These are phyloP conservation scores for Tricholomella constricta DNA, from an alignment of 768 basidiomycete species.

Conservation along the genomic window DNA sequence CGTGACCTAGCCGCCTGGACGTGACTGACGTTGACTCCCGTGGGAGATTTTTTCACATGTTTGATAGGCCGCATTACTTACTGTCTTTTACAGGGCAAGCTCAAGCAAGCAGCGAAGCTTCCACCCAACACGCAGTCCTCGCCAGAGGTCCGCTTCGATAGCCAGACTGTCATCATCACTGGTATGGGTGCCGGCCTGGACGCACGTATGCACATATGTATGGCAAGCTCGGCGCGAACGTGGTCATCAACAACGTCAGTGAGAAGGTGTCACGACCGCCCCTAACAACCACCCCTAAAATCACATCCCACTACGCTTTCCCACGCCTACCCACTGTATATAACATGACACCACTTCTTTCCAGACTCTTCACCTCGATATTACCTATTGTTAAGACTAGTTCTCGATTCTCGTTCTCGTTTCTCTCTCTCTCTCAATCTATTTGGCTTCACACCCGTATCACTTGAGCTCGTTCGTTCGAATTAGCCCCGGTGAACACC, in stretches of 20 bases:
- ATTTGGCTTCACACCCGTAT: too few species aligned
- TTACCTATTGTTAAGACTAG: too few species aligned
- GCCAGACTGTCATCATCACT: conserved; percentile 91
- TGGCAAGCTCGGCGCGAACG: conserved; percentile 89
- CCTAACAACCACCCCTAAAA: too few species aligned
- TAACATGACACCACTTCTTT: too few species aligned
- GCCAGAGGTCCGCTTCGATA: conserved; percentile 77
- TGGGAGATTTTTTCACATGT: conserved; percentile 39
- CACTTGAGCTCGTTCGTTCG: too few species aligned
- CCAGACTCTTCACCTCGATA: too few species aligned
- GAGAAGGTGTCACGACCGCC: too few species aligned
- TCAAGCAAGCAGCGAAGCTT: conserved; percentile 63
- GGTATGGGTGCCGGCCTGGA: conserved; percentile 93
- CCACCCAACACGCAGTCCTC: conserved; percentile 70
- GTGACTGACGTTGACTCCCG: conserved; percentile 62
- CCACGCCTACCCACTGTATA: too few species aligned
- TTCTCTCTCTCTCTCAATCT: too few species aligned
- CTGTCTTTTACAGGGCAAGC: conserved; percentile 42
- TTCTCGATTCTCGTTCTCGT: too few species aligned
- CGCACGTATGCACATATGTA: conserved; percentile 92
- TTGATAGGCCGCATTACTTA: neutral
- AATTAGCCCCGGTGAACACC: too few species aligned
- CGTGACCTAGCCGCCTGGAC: conserved; percentile 56
- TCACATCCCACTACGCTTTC: too few species aligned
- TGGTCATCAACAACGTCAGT: conserved; percentile 94